Base-by-base conservation (phyloP, 345 rosid genomes). In the Eucalyptus tenuipes region DNA sequence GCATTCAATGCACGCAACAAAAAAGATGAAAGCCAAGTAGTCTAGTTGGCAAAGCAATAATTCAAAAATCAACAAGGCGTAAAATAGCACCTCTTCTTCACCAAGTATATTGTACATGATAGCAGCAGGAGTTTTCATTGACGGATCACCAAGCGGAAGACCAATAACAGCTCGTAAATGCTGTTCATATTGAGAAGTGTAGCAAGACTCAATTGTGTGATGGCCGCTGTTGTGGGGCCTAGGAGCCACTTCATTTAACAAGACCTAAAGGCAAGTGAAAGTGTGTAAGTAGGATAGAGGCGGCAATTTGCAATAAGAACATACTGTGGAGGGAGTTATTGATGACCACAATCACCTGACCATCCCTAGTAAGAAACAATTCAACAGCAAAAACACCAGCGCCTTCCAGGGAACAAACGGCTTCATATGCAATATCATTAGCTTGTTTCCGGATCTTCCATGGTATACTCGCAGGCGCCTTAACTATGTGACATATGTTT, bases 211-310 rank as follows among this genome's bases (percentile, higher is more conserved):
- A 85, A 98, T 98, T 29, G 99, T 97, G 91, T 98, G 99, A 92
- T 98, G 99, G 85, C 99, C 99, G 85, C 99, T 97, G 90, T 98
- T 98, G 91, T 98, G 99, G 89, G 98, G 97, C 93, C 99, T 95
- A 8, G 99, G 99, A 53, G 99, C 99, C 85, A 98, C 99, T 93
- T 98, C 99, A 92, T 98, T 98, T 49, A 98, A 92, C 88, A 97
- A 89, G 87, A 98, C 94, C 99, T 98, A 91, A 64, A 49, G 85
- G 85, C 42, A 89, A 85, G 53, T 45, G 82, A 79, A 87, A 13
- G 31, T 57, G 49, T 25, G 50, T 42, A 61, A 86, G 61, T 90
- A 84, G 45, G 24, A 50, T 57, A 85, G 82, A 50, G n/a, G 13
- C 3, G 1, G 40, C 48, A 49, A 10, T 64, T 49, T 9, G 61